Evolutionary conservation across 202 grass and related monocot species (phyloP).

Genomic region (Zizania palustris): DNA sequence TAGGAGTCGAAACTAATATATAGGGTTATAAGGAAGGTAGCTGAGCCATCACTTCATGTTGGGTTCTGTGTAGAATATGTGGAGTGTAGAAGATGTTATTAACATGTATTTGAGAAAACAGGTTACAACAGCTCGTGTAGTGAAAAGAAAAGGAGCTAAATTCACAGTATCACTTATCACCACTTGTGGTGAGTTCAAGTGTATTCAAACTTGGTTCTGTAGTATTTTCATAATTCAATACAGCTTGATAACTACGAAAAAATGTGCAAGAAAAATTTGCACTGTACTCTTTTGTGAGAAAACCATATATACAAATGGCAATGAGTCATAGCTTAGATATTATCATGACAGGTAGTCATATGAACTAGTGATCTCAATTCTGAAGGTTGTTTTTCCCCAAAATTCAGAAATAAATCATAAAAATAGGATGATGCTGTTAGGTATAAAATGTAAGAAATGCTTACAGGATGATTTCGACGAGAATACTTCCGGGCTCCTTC

Average conservation of each 20-base stretch:
- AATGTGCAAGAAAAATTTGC: not conserved
- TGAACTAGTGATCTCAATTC: constrained; percentile 2
- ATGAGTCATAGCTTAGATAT: not conserved
- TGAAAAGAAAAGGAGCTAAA: not conserved
- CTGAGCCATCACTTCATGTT: not conserved
- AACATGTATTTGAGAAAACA: not conserved
- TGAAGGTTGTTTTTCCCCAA: not conserved
- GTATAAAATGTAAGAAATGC: constrained; percentile 26
- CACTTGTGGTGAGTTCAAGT: not conserved
- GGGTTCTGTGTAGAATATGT: not conserved
- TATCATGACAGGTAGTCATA: not conserved
- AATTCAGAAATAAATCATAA: constrained; percentile 29
- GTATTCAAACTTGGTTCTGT: not conserved
- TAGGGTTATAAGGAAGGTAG: not conserved
- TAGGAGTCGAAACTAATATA: not conserved
- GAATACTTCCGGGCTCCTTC: constrained; percentile 51
- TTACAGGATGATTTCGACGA: constrained; percentile 52
- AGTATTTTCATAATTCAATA: not conserved
- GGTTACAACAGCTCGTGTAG: not conserved
- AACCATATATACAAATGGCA: not conserved
- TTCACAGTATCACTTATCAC: not conserved
- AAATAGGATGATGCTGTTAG: not conserved
- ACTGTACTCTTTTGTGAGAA: not conserved
- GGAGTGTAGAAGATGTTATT: not conserved
- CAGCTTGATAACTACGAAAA: constrained; percentile 12